A percentile compares a stretch with the other conserved stretches of the same genome.
These are phyloP conservation scores for Chlamydomonas sphaeroides DNA, from an alignment of 139 green algal species.

Conservation along the genomic window DNA sequence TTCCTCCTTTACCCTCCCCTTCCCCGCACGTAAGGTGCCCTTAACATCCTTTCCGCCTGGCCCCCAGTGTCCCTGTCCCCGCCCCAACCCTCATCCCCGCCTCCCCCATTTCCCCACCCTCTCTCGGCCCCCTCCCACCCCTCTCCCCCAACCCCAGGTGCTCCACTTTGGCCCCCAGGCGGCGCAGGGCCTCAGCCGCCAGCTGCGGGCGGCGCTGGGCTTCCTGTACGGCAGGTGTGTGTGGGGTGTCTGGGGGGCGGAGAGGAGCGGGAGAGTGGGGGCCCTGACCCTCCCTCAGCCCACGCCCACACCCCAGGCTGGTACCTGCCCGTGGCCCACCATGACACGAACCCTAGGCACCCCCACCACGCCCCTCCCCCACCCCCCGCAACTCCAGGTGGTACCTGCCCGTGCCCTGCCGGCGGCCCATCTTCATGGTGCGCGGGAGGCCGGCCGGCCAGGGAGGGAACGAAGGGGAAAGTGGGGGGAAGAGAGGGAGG, in stretches of 20 bases:
- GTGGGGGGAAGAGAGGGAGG: too few species aligned
- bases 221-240: slow-evolving; percentile 51
- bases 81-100: background rate
- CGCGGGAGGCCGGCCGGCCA: too few species aligned
- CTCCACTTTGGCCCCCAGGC: slow-evolving; percentile 52
- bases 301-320: too few species aligned
- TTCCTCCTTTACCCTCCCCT: too few species aligned
- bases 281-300: slow-evolving; percentile 29
- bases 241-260: too few species aligned
- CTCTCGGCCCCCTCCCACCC: background rate
- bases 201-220: slow-evolving; percentile 39
- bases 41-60: background rate
- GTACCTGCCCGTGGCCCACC: too few species aligned
- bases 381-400: background rate
- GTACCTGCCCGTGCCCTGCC: background rate
- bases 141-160: background rate
- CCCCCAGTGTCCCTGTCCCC: background rate
- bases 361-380: background rate
- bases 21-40: too few species aligned
- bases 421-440: slow-evolving; percentile 20
- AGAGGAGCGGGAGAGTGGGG: too few species aligned
- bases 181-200: slow-evolving; percentile 19
- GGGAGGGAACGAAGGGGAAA: too few species aligned
- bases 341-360: background rate
- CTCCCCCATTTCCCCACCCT: background rate